These are phyloP conservation scores for Sporothrix phasma DNA, from an alignment of 2,329 filamentous ascomycete species.

Conservation along the genomic window DNA sequence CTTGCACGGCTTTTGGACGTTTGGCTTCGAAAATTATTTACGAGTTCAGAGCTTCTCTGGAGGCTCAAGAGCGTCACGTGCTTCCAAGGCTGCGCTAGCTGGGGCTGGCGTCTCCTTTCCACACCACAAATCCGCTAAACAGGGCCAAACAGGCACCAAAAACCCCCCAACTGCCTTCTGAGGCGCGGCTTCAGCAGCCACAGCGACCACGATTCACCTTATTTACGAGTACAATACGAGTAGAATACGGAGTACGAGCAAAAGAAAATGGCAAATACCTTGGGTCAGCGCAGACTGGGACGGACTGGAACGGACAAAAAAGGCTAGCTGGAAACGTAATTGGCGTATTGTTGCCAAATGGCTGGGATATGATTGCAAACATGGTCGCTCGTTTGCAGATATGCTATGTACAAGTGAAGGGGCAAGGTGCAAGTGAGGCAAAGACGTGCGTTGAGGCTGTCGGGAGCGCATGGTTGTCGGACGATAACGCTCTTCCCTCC, in stretches of 20 bases:
- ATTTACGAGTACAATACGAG: too few species aligned
- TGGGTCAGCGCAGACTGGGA: too few species aligned
- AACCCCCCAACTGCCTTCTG: too few species aligned
- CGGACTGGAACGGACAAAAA: neutral
- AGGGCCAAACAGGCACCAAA: too few species aligned
- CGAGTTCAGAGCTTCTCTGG: neutral
- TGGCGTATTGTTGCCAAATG: neutral
- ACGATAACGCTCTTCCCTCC: neutral
- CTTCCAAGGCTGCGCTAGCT: neutral
- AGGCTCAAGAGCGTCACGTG: neutral
- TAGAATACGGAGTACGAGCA: neutral
- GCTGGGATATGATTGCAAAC: neutral
- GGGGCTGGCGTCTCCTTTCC: neutral
- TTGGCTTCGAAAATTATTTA: neutral
- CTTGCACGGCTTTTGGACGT: neutral
- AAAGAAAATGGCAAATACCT: too few species aligned
- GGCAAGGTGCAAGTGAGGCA: neutral
- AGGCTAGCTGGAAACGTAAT: neutral
- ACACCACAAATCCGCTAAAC: too few species aligned
- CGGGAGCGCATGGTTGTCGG: too few species aligned
- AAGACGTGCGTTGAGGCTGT: neutral
- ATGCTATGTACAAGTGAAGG: slow-evolving; percentile 25
- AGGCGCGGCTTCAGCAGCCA: too few species aligned
- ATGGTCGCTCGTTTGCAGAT: neutral
- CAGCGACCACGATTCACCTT: too few species aligned